Conservation (phyloP, 1,284 basidiomycete genomes). For the Malassezia slooffiae region DNA sequence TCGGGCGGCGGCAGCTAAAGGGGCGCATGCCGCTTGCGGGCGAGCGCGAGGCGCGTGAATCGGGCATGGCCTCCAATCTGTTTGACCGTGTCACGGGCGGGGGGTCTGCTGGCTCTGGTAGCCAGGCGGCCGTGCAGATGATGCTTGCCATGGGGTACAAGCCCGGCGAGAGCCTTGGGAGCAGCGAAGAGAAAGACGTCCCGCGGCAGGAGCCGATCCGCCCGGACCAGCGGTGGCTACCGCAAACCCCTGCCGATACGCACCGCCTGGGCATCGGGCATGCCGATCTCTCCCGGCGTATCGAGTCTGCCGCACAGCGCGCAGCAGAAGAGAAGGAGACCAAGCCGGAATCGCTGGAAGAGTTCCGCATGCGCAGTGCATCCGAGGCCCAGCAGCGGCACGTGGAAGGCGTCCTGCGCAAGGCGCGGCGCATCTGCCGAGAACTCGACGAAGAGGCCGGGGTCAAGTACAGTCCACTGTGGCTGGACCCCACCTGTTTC, state of each 20-base stretch:
- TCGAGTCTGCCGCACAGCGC: constrained; percentile 3
- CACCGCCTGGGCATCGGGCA: constrained; percentile 19
- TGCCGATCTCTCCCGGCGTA: constrained; percentile 1
- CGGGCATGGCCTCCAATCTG: constrained; percentile 3
- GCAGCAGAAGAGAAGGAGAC: not conserved
- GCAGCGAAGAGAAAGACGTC: not conserved
- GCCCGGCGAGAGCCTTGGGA: constrained; percentile 18
- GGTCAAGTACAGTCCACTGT: constrained; percentile 23
- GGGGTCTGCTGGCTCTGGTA: constrained; percentile 5
- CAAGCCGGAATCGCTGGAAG: not conserved
- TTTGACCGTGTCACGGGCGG: not conserved
- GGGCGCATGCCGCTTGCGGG: constrained; percentile 2
- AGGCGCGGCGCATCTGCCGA: constrained; percentile 20
- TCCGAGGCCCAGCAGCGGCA: constrained; percentile 16
- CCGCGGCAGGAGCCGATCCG: constrained; percentile 13
- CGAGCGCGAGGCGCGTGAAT: constrained; percentile 5
- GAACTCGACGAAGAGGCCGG: constrained; percentile 17
- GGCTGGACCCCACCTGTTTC: constrained; percentile 20
- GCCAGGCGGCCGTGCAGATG: constrained; percentile 21
- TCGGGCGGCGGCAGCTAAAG: constrained; percentile 5
- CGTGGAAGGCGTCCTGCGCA: constrained; percentile 10
- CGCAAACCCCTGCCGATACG: constrained; percentile 4
- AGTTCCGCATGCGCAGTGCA: constrained; percentile 18
- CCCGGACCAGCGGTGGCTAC: constrained; percentile 27
- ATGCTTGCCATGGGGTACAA: constrained; percentile 34